phyloP scores from a whole-genome alignment of 495 filamentous ascomycete genomes.

The Amniculicola lignicola region DNA sequence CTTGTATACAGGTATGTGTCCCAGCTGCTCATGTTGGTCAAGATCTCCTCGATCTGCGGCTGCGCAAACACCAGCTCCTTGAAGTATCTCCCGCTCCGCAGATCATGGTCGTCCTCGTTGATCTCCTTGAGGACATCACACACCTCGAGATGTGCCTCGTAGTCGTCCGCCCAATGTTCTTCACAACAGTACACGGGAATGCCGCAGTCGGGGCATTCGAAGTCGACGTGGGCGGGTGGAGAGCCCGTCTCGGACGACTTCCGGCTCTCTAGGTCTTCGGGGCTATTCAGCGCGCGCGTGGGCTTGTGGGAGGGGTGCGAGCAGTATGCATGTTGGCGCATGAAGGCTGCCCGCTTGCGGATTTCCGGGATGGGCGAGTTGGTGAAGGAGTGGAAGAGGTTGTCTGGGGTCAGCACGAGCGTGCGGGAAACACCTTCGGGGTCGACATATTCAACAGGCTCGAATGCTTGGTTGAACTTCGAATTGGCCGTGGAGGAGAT shows the following conservation, averaged over 20 bases:
- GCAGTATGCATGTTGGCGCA: slow-evolving; percentile 86
- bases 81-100: slow-evolving; percentile 85
- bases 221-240: slow-evolving; percentile 74
- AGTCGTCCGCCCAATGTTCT: slow-evolving; percentile 92
- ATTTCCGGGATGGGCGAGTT: slow-evolving; percentile 83
- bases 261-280: slow-evolving; percentile 59
- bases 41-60: slow-evolving; percentile 81
- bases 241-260: slow-evolving; percentile 50
- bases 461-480: slow-evolving; percentile 11
- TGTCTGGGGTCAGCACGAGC: slow-evolving; percentile 64
- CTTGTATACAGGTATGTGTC: slow-evolving; percentile 91
- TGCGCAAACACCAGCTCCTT: slow-evolving; percentile 90
- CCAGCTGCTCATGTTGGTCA: slow-evolving; percentile 98
- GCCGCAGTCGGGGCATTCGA: slow-evolving; percentile 96
- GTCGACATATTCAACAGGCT: slow-evolving; percentile 22
- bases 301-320: slow-evolving; percentile 80
- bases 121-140: slow-evolving; percentile 87
- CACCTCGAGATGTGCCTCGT: slow-evolving; percentile 83
- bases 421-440: slow-evolving; percentile 21
- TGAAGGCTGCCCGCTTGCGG: slow-evolving; percentile 77
- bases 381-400: slow-evolving; percentile 91
- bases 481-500: slow-evolving; percentile 23
- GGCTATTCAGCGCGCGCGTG: slow-evolving; percentile 57
- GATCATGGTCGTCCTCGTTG: slow-evolving; percentile 97
- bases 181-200: slow-evolving; percentile 90